phyloP scores from a whole-genome alignment of 805 yeast species.

The Sungouiella thailandica region DNA sequence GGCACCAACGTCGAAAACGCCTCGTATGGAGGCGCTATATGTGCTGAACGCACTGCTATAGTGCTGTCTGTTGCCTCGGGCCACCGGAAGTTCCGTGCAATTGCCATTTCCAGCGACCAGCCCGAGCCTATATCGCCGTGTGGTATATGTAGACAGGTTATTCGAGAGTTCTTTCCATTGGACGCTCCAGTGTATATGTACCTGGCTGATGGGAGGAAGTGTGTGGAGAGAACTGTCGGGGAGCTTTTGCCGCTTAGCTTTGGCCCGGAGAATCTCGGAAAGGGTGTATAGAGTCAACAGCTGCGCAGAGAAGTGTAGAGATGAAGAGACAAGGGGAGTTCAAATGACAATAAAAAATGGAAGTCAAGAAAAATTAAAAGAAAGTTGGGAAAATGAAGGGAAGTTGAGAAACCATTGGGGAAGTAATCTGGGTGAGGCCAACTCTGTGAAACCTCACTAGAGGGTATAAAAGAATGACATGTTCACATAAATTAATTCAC shows the following conservation, averaged over 20 bases:
- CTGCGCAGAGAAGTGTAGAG: background rate
- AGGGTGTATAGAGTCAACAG: no score
- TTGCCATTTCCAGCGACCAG: conserved; percentile 65
- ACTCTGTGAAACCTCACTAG: no score
- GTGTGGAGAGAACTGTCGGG: conserved; percentile 43
- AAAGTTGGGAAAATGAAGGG: background rate
- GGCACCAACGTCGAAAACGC: conserved; percentile 97
- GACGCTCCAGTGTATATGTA: conserved; percentile 67
- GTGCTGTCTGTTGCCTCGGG: conserved; percentile 35
- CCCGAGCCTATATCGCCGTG: conserved; percentile 72
- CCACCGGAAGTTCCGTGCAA: conserved; percentile 43
- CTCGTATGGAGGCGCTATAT: conserved; percentile 59
- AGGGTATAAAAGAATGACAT: no score
- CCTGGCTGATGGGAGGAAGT: conserved; percentile 43
- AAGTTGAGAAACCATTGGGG: no score
- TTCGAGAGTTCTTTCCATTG: conserved; percentile 76
- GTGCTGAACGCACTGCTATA: conserved; percentile 38
- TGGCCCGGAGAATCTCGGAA: conserved; percentile 66
- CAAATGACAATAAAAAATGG: no score
- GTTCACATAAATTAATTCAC: no score
- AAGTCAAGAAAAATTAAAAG: no score
- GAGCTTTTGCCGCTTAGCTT: conserved; percentile 79
- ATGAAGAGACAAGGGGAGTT: background rate
- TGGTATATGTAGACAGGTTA: conserved; percentile 89
- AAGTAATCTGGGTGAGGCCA: no score